Base-by-base conservation (phyloP, 768 basidiomycete genomes). In the Lentinula sp. region DNA sequence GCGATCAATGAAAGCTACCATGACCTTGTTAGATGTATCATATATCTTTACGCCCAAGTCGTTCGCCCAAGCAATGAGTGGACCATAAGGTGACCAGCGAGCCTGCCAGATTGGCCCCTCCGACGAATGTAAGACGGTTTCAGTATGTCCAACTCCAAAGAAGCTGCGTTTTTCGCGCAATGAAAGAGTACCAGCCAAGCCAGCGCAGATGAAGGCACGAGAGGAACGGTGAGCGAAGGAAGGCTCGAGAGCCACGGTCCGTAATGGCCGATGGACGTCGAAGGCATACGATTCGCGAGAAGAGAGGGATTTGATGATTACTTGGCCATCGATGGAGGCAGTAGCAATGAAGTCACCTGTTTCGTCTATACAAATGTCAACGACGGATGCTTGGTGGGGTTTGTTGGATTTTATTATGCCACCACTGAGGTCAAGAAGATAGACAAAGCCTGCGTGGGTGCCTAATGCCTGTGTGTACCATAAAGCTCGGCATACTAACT, bases 21-120 rank as follows among this genome's bases (percentile, higher is more conserved):
- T 85, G 18, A 84, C 84, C 65, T 88, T 85, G 0, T 89, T 89
- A 4, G 76, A 75, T 0, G 85, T 88, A 70, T 98, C 95, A 70
- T 95, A 96, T 51, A 99, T 88, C 70, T 94, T 96, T 58, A 98
- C 90, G 13, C 96, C 96, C 46, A 86, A 66, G 70, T 99, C 97
- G 65, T 95, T 97, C 3, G 95, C 93, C 97, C 97, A 99, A 0
- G 94, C 95, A 65, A 98, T 93, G 34, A 97, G 77, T 52, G 82
- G 82, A 1, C 86, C 88, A 67, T 85, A 78, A 15, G 55, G 55
- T 7, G 39, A 40, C 97, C 97, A 98, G 61, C 88, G 82, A 9
- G 88, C 85, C 56, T 87, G 86, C 94, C 95, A 98, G 57, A 99
- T 92, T 0, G 97, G 93, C 10, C 96, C 97, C 74, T 98, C 97